Base-by-base conservation (phyloP, 2,329 filamentous ascomycete species). In the Neofusicoccum cordaticola region DNA sequence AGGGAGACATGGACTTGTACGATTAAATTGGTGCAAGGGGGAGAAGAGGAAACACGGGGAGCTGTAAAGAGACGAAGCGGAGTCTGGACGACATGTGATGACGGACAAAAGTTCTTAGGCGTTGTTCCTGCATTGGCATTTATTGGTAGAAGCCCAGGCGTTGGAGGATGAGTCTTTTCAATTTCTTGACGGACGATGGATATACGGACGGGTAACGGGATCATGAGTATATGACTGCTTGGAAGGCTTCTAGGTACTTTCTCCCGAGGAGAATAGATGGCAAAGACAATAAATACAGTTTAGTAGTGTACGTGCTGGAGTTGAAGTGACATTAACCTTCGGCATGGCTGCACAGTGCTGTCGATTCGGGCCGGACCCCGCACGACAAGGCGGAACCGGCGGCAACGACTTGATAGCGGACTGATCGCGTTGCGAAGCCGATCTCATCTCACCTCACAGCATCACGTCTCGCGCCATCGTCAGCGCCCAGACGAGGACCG, bases 1-100 rank as follows among this genome's bases (percentile, higher is more conserved):
- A 72, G 2, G 83, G 81, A 42, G 84, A 85, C 22, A 86, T 86
- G 80, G 87, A 89, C 71, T 80, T 90, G 50, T 89, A 90, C 71
- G 86, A 89, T 66, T 85, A 82, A 95, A 47, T 44, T 19, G 13
- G 52, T 41, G 8, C 12, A 27, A 42, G 37, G 42, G 31, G 12
- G 51, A 17, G 12, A 34, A 19, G 39, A 35, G 42, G 31, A 2
- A 6, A 37, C 44, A 48, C 27, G 37, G 34, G 19, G 39, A 45
- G 22, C 17, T 37, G 31, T 52, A 15, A 52, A 7, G 31, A 13
- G 45, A 48, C 31, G 12, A 48, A 19, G 45, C 12, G 13, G 45
- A 27, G 45, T 15, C 19, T 48, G 45, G 31, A 6, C 31, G 6
- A 31, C 12, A 27, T 15, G 3, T 12, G 3, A 5, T 7, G 19